Evolutionary conservation across 2,329 filamentous ascomycete species (phyloP).

Genomic region (Diaporthe sp.): DNA sequence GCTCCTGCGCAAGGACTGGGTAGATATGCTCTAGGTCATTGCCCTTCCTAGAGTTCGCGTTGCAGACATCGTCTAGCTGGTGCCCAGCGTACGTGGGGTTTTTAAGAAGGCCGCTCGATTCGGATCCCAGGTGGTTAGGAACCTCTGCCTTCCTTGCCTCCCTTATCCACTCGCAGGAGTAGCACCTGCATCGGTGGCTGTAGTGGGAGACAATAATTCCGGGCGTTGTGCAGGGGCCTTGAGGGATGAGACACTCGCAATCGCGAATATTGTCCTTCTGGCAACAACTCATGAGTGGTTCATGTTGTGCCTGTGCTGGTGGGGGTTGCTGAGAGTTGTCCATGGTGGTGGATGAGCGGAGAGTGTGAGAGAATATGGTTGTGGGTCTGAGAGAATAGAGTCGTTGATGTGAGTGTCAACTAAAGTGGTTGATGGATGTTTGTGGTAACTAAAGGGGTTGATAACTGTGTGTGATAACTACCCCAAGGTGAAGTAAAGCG

Average conservation of each 20-base stretch:
- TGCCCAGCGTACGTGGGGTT: not conserved
- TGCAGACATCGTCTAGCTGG: not conserved
- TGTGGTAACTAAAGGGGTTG: too few species aligned
- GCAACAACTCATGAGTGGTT: not conserved
- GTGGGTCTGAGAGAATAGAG: not conserved
- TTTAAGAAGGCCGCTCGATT: not conserved
- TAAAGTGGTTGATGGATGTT: too few species aligned
- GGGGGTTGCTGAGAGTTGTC: not conserved
- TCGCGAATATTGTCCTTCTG: not conserved
- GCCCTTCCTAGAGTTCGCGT: too few species aligned
- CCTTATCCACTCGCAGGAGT: not conserved
- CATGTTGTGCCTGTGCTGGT: not conserved
- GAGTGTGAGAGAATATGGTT: not conserved
- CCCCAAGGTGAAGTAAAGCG: too few species aligned
- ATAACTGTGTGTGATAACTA: too few species aligned
- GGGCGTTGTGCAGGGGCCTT: not conserved
- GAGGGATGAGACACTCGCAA: not conserved
- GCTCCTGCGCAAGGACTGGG: not conserved
- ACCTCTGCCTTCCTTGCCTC: not conserved
- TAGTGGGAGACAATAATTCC: not conserved
- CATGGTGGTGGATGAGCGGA: not conserved
- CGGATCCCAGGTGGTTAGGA: not conserved
- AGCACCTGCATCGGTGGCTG: not conserved
- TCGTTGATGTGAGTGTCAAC: not conserved
- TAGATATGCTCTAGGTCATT: not conserved